Evolutionary conservation across 768 basidiomycete genomes (phyloP).

Genomic region (Lactifluus rugatus): DNA sequence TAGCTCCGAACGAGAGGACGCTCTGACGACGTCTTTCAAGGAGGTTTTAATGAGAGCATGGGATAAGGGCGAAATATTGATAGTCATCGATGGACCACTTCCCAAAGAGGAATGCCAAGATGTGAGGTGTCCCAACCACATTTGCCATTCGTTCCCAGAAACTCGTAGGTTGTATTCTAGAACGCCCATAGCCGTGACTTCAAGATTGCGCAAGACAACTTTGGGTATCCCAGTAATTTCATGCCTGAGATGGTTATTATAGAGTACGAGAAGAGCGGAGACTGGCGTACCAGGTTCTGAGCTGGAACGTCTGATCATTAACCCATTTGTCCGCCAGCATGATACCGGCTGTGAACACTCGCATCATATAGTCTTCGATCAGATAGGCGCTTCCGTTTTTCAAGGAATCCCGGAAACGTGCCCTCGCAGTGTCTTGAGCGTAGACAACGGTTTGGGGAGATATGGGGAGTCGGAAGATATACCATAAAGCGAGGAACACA

Average conservation of each 20-base stretch:
- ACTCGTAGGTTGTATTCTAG: slow-evolving; percentile 15
- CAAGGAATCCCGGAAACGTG: slow-evolving; percentile 27
- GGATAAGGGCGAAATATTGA: slow-evolving; percentile 8
- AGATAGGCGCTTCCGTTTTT: slow-evolving; percentile 23
- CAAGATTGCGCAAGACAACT: slow-evolving; percentile 12
- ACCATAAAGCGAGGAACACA: slow-evolving; percentile 23
- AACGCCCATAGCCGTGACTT: slow-evolving; percentile 15
- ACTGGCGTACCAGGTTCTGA: slow-evolving; percentile 26
- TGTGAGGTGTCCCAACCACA: slow-evolving; percentile 18
- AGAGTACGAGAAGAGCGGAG: neutral
- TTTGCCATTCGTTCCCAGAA: slow-evolving; percentile 16
- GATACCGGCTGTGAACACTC: slow-evolving; percentile 27
- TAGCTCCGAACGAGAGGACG: slow-evolving; percentile 1
- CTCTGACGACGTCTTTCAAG: slow-evolving; percentile 13
- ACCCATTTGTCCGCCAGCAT: slow-evolving; percentile 30
- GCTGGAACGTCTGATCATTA: slow-evolving; percentile 26
- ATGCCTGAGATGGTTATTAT: slow-evolving; percentile 5
- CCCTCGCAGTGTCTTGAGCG: slow-evolving; percentile 14
- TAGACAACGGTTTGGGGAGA: slow-evolving; percentile 14
- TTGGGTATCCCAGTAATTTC: slow-evolving; percentile 16
- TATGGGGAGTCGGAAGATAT: slow-evolving; percentile 25
- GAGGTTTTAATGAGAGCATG: slow-evolving; percentile 13
- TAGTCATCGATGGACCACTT: slow-evolving; percentile 6
- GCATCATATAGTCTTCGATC: slow-evolving; percentile 30
- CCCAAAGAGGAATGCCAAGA: slow-evolving; percentile 16